Base-by-base conservation (phyloP, 176 grass and related monocot species). In the Lolium perenne region DNA sequence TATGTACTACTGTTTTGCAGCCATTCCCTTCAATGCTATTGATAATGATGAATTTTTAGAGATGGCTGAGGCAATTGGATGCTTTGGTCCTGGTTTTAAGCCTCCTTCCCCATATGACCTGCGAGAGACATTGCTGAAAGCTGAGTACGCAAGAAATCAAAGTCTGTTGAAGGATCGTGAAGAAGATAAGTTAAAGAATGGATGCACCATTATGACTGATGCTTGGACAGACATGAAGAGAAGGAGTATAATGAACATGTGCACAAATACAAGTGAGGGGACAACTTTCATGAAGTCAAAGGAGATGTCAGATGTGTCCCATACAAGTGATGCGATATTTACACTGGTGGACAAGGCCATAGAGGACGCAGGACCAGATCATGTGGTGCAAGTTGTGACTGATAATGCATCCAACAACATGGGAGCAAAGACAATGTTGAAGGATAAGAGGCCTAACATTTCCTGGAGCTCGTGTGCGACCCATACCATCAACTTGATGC, bases 11-110 rank as follows among this genome's bases (percentile, higher is more conserved):
- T 57, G 6, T 57, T 57, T 8, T 57, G 55, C 55, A 57, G 55
- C 55, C 2, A 79, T 79, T 15, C 20, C 55, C 40, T 60, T 79
- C 35, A 61, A 79, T 61, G 32, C 18, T 22, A 17, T 13, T 40
- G 38, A 79, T 1, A 79, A 79, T 22, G 38, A 79, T 61, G 18
- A 79, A 6, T 79, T 61, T 20, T 13, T 15, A 10, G 18, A 60
- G 61, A 79, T 79, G 38, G 38, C 23, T 51, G 71, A 74, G 21
- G 46, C 71, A 12, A 74, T 74, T 50, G 71, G 20, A 6, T 48
- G 21, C 11, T 60, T 60, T 22, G 76, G 55, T 22, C 32, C 17
- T 21, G 55, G 76, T 41, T 59, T 78, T 3, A 5, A 41, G 6
- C 54, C 76, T 32, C 76, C 54, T 60, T 2, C 18, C 10, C 32